phyloP scores from a whole-genome alignment of 2,329 filamentous ascomycete species.

The Fusarium keratoplasticum region DNA sequence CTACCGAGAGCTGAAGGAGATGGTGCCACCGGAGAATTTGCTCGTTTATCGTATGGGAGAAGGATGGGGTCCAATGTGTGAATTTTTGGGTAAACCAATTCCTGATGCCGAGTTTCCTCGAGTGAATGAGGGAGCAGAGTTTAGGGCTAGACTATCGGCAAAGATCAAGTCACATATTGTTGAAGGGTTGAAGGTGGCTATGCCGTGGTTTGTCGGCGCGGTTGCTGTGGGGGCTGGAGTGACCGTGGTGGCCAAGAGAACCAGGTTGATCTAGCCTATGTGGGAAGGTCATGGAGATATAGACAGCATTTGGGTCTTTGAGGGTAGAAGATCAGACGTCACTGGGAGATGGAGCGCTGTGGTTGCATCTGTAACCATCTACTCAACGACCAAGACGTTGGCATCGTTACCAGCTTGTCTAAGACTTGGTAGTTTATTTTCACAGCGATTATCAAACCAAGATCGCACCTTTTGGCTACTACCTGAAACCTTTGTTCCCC shows the following conservation, averaged over 20 bases:
- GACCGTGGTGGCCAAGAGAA: conserved; percentile 5
- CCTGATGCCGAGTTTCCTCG: conserved; percentile 48
- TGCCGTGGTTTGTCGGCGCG: conserved; percentile 33
- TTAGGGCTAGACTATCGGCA: conserved; percentile 13
- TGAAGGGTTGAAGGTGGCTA: conserved; percentile 7
- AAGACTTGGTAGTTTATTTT: neutral
- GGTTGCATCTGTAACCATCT: neutral
- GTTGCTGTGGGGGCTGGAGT: conserved; percentile 17
- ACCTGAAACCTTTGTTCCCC: neutral
- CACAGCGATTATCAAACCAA: neutral
- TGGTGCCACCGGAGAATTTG: conserved; percentile 41
- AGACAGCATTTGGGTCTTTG: rapidly evolving
- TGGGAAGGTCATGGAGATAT: neutral
- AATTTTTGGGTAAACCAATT: conserved; percentile 49
- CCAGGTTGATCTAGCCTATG: neutral
- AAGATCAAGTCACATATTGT: conserved; percentile 18
- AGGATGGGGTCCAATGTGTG: conserved; percentile 53
- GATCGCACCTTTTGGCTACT: neutral
- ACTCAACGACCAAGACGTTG: neutral
- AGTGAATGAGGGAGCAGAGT: conserved; percentile 46
- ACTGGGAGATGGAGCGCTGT: neutral
- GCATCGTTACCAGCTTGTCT: neutral
- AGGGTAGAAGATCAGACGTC: neutral
- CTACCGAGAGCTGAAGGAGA: conserved; percentile 42
- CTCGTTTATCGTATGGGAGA: conserved; percentile 48